Conservation (phyloP, 164 flowering plant species). For the Magnolia officinalis region DNA sequence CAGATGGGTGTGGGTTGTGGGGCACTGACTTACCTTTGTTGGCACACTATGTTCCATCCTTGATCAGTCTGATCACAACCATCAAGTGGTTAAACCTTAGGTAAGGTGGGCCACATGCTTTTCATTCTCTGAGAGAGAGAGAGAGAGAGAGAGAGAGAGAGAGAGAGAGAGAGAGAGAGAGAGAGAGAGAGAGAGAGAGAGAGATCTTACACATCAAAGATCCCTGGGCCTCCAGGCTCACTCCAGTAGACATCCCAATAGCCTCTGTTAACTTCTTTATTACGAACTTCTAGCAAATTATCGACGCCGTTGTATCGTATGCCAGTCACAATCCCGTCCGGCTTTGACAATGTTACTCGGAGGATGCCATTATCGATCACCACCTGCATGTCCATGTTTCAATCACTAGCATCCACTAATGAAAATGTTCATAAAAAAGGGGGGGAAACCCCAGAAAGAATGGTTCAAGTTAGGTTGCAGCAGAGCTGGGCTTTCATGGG, state of each 20-base stretch:
- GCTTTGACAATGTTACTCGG: conserved; percentile 35
- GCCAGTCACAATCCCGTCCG: conserved; percentile 36
- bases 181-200: no score
- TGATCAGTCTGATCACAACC: no score
- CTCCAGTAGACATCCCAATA: conserved; percentile 4
- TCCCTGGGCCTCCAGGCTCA: neutral
- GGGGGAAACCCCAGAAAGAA: no score
- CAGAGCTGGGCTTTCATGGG: neutral
- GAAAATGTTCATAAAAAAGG: neutral
- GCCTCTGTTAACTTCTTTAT: conserved; percentile 38
- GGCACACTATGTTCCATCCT: no score
- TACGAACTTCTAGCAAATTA: conserved; percentile 32
- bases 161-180: no score
- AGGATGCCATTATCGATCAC: conserved; percentile 41
- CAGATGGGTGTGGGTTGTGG: no score
- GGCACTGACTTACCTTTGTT: no score
- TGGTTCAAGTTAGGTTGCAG: no score
- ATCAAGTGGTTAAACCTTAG: no score
- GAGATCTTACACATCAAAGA: neutral
- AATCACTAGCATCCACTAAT: neutral
- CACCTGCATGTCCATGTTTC: conserved; percentile 35
- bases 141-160: no score
- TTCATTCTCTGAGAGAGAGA: no score
- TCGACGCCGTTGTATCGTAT: conserved; percentile 33
- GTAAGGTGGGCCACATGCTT: no score